phyloP scores from a whole-genome alignment of 305 asterid species.

The Coffea humblotiana region DNA sequence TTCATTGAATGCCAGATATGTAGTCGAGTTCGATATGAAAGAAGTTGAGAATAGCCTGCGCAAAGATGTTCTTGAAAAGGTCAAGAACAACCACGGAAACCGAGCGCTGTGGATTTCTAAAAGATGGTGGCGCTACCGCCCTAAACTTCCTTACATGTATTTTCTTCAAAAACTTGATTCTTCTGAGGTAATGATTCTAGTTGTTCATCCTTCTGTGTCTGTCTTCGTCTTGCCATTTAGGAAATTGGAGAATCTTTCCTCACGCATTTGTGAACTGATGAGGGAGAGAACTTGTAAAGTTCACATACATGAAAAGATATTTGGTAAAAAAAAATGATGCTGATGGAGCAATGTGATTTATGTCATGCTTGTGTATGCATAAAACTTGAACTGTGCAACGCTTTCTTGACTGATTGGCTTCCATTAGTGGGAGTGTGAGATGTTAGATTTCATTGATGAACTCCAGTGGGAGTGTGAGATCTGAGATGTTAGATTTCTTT shows the following conservation, averaged over 20 bases:
- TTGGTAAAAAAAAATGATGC: neutral
- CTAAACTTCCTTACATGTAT: conserved; percentile 94
- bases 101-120: conserved; percentile 95
- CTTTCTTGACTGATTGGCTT: neutral
- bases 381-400: neutral
- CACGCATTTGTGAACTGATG: neutral
- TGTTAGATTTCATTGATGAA: neutral
- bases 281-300: neutral
- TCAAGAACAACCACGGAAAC: conserved; percentile 55
- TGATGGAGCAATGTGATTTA: neutral
- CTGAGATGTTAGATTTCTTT: neutral
- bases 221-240: conserved; percentile 14
- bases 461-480: neutral
- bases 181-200: conserved; percentile 63
- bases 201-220: conserved; percentile 15
- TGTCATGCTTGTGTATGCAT: neutral
- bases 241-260: neutral
- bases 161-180: conserved; percentile 95
- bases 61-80: conserved; percentile 79
- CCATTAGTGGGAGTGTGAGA: neutral
- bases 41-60: conserved; percentile 96
- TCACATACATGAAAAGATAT: neutral
- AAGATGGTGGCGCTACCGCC: conserved; percentile 99
- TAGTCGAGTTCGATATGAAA: conserved; percentile 93
- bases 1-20: conserved; percentile 71